Conservation (phyloP, 495 filamentous ascomycete species). For the Daldinia childiae region DNA sequence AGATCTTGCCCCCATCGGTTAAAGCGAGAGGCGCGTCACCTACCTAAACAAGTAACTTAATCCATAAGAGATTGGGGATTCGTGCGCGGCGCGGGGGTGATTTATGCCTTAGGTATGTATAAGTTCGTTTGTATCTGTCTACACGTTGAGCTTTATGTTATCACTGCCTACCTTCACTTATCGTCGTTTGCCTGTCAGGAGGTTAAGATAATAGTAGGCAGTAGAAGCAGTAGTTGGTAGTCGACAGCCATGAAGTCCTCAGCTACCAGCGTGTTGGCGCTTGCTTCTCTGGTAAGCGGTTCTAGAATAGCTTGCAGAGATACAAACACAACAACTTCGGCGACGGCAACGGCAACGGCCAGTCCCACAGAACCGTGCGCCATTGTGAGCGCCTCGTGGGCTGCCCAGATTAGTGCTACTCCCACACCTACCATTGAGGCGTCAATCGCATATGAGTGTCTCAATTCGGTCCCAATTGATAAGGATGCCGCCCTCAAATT, state of each 20-base stretch:
- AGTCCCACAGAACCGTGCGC: slow-evolving; percentile 51
- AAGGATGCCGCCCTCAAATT: slow-evolving; percentile 52
- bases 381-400: slow-evolving; percentile 53
- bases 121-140: slow-evolving; percentile 6
- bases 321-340: slow-evolving; percentile 43
- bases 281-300: slow-evolving; percentile 24
- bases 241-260: slow-evolving; percentile 35
- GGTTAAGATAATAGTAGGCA: slow-evolving; percentile 6
- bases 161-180: not conserved
- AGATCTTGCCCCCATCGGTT: slow-evolving; percentile 34
- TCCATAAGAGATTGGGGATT: slow-evolving; percentile 19
- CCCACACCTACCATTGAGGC: slow-evolving; percentile 51
- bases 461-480: slow-evolving; percentile 57
- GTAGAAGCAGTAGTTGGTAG: slow-evolving; percentile 6
- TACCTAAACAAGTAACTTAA: slow-evolving; percentile 32
- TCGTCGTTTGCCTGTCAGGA: not conserved
- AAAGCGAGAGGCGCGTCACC: slow-evolving; percentile 37
- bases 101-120: slow-evolving; percentile 2
- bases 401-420: slow-evolving; percentile 46
- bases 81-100: slow-evolving; percentile 26
- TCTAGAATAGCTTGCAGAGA: slow-evolving; percentile 18
- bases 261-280: slow-evolving; percentile 20
- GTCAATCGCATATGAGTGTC: slow-evolving; percentile 54
- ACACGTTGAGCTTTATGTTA: slow-evolving; percentile 1
- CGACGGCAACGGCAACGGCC: slow-evolving; percentile 31